A percentile compares a stretch with the other conserved stretches of the same genome.
phyloP scores from a whole-genome alignment of 768 basidiomycete genomes.

The Crucibulum laeve region DNA sequence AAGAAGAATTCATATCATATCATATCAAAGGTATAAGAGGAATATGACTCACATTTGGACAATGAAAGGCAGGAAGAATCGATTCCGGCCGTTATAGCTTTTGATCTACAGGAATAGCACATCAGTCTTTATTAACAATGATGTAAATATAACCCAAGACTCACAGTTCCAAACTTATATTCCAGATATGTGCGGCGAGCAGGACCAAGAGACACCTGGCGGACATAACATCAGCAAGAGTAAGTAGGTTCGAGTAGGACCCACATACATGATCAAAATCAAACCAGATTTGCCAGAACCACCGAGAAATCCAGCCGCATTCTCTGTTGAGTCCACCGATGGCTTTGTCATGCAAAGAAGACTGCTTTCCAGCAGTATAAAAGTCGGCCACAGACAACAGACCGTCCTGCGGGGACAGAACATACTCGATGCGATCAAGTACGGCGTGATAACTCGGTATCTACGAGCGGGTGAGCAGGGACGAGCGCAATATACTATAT shows the following conservation, averaged over 20 bases:
- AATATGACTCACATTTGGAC: constrained; percentile 45
- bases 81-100: constrained; percentile 69
- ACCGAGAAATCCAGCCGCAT: constrained; percentile 61
- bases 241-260: constrained; percentile 12
- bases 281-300: constrained; percentile 80
- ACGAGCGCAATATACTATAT: not conserved
- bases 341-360: constrained; percentile 53
- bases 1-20: not conserved
- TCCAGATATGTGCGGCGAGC: constrained; percentile 70
- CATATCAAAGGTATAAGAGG: not conserved
- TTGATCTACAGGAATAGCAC: constrained; percentile 37
- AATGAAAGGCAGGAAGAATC: constrained; percentile 62
- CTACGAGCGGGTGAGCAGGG: constrained; percentile 18
- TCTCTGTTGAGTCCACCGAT: constrained; percentile 60
- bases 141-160: constrained; percentile 11
- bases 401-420: constrained; percentile 56
- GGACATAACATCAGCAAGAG: not conserved
- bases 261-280: constrained; percentile 42
- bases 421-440: constrained; percentile 62
- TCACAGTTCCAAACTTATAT: constrained; percentile 71
- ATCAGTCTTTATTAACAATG: not conserved
- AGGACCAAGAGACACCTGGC: constrained; percentile 43
- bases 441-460: constrained; percentile 63
- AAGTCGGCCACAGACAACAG: constrained; percentile 71
- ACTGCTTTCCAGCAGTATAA: constrained; percentile 55